Percentiles rank a stretch among this genome's conserved stretches.
phyloP scores from a whole-genome alignment of 768 basidiomycete species.

The Rhodotorula kratochvilovae region DNA sequence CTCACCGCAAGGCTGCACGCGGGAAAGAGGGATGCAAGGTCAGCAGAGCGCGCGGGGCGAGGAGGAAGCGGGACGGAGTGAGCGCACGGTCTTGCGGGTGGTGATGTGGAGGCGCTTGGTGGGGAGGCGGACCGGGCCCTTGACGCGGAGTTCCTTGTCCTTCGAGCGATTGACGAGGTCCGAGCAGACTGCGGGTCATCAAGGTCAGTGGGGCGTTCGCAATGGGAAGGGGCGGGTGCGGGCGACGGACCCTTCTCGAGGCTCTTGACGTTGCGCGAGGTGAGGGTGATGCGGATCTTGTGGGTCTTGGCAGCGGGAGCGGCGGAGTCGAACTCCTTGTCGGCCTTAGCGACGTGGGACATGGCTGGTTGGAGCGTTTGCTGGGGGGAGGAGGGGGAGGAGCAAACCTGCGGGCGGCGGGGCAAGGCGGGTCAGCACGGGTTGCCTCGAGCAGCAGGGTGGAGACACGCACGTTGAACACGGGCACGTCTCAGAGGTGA shows the following conservation, averaged over 20 bases:
- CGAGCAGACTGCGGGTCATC: slow-evolving; percentile 65
- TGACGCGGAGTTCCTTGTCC: slow-evolving; percentile 98
- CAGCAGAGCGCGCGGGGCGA: background rate
- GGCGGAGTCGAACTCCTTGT: slow-evolving; percentile 63
- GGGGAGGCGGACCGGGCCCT: slow-evolving; percentile 96
- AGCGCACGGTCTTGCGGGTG: slow-evolving; percentile 98
- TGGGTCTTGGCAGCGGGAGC: slow-evolving; percentile 45
- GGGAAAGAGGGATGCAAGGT: slow-evolving; percentile 14
- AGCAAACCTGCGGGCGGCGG: background rate
- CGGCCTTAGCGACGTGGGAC: slow-evolving; percentile 8
- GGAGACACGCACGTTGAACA: background rate
- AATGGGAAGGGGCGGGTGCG: background rate
- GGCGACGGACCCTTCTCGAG: slow-evolving; percentile 81
- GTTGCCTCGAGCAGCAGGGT: too few species aligned
- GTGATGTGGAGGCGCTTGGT: slow-evolving; percentile 99
- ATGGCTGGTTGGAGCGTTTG: background rate
- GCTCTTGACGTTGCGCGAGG: slow-evolving; percentile 95
- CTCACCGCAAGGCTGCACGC: slow-evolving; percentile 87
- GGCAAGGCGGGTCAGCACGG: background rate
- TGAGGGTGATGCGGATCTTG: slow-evolving; percentile 74
- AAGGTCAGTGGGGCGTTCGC: background rate
- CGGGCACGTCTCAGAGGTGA: slow-evolving; percentile 3
- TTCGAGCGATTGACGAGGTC: slow-evolving; percentile 98
- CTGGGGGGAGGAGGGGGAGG: background rate
- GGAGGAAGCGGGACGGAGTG: slow-evolving; percentile 47